phyloP scores from a whole-genome alignment of 257 asterid species.

The Jacaranda copaia region DNA sequence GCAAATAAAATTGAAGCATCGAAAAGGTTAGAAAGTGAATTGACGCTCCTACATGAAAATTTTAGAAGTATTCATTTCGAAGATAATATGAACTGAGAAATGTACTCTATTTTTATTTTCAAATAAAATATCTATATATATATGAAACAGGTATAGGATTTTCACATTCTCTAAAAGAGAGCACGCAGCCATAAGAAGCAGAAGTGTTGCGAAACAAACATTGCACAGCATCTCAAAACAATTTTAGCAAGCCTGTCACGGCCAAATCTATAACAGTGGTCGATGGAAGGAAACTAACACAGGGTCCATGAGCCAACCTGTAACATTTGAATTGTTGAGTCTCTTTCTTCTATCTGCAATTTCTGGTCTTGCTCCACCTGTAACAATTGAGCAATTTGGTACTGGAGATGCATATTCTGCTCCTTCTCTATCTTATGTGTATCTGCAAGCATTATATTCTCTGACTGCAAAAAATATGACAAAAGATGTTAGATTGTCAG shows the following conservation, averaged over 20 bases:
- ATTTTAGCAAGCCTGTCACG: constrained; percentile 10
- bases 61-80: too few species aligned
- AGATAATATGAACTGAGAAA: too few species aligned
- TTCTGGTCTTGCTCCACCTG: constrained; percentile 87
- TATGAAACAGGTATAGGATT: too few species aligned
- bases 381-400: constrained; percentile 77
- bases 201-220: background rate
- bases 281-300: constrained; percentile 18
- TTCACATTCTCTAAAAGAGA: too few species aligned
- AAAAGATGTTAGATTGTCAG: constrained; percentile 36
- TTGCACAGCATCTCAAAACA: constrained; percentile 14
- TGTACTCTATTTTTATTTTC: too few species aligned
- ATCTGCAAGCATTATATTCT: constrained; percentile 76
- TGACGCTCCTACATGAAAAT: too few species aligned
- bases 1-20: too few species aligned
- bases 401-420: constrained; percentile 76
- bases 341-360: constrained; percentile 74
- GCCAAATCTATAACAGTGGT: constrained; percentile 28
- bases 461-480: constrained; percentile 66
- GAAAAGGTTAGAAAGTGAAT: too few species aligned
- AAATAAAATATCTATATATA: too few species aligned
- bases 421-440: constrained; percentile 86
- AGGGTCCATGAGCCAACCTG: constrained; percentile 60
- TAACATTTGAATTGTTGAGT: constrained; percentile 79
- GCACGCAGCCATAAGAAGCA: too few species aligned